Percentiles rank a stretch among this genome's conserved stretches.
phyloP scores from a whole-genome alignment of 2,329 filamentous ascomycete genomes.

The Claviceps fusiformis region DNA sequence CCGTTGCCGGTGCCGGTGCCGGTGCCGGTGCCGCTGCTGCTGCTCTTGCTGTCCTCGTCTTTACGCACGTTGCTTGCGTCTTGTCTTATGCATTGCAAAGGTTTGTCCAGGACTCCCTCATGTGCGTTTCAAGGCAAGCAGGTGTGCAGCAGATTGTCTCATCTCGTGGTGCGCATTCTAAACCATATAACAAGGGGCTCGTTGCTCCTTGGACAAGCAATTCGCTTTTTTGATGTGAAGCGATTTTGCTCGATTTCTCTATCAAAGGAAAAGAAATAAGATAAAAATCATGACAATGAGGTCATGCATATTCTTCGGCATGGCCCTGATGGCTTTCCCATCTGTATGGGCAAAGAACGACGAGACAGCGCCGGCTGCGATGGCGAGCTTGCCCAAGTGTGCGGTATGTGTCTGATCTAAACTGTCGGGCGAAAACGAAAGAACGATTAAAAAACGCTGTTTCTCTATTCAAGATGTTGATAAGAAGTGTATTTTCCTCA shows the following conservation, averaged over 20 bases:
- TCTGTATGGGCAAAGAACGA: background rate
- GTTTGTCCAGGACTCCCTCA: background rate
- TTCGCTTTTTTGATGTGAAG: background rate
- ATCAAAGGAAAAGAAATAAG: background rate
- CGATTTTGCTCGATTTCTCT: background rate
- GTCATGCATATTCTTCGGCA: background rate
- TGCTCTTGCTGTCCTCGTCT: no score
- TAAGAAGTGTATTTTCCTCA: background rate
- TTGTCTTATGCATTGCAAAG: background rate
- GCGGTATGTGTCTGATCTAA: background rate
- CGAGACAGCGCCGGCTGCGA: background rate
- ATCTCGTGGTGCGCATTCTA: background rate
- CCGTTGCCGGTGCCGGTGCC: background rate
- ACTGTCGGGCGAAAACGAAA: no score
- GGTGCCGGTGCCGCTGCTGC: no score
- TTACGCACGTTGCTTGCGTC: background rate
- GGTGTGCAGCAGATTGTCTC: background rate
- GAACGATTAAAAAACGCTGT: background rate
- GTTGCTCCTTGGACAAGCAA: background rate
- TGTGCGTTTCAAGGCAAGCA: background rate
- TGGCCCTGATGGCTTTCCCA: background rate
- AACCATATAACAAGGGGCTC: background rate
- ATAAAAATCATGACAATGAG: background rate
- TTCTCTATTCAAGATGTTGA: background rate
- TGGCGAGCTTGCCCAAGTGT: conserved; percentile 2